Conservation (phyloP, 352 stramenopile genomes). For the Pythium volutum region DNA sequence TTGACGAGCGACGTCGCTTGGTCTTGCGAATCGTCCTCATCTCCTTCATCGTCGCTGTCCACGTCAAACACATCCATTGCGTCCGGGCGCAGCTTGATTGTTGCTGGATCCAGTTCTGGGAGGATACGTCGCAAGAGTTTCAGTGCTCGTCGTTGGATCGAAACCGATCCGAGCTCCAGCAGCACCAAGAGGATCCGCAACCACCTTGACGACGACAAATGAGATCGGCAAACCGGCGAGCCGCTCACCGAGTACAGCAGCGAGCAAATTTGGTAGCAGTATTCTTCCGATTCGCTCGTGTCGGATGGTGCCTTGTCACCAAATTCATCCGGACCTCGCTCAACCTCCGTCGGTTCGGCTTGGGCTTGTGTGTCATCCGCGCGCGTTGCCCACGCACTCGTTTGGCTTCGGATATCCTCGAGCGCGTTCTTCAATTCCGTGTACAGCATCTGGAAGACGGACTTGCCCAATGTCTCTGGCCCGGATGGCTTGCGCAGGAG, state of each 20-base stretch:
- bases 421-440: conserved; percentile 87
- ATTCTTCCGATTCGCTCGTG: conserved; percentile 68
- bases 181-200: conserved; percentile 79
- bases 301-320: conserved; percentile 8
- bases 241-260: conserved; percentile 86
- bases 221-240: conserved; percentile 72
- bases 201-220: conserved; percentile 83
- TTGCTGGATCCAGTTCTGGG: conserved; percentile 62
- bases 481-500: conserved; percentile 81
- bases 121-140: conserved; percentile 81
- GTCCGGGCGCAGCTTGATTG: conserved; percentile 60
- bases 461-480: conserved; percentile 86
- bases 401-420: conserved; percentile 55
- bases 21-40: conserved; percentile 52
- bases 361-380: conserved; percentile 1
- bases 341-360: conserved; percentile 32
- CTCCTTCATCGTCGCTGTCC: conserved; percentile 80
- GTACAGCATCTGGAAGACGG: conserved; percentile 90
- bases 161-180: conserved; percentile 63
- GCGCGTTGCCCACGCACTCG: background rate
- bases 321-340: conserved; percentile 15
- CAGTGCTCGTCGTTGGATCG: conserved; percentile 78
- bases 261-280: conserved; percentile 89
- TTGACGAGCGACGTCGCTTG: conserved; percentile 66
- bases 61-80: conserved; percentile 74